These are phyloP conservation scores for Brassica balearica DNA, from an alignment of 441 rosid genomes.

Conservation along the genomic window DNA sequence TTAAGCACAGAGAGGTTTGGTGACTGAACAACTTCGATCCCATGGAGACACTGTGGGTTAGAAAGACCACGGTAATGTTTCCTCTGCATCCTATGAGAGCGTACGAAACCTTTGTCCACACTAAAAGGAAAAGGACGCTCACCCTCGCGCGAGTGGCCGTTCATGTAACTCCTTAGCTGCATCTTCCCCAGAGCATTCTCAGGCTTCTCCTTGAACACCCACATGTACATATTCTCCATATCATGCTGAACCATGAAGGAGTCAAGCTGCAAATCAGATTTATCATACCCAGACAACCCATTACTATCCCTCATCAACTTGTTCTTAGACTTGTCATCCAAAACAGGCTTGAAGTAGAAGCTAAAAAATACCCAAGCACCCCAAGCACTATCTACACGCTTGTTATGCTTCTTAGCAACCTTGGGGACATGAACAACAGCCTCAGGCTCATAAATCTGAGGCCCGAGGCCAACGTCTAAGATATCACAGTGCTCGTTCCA, in stretches of 20 bases:
- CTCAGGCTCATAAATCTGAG: slow-evolving; percentile 77
- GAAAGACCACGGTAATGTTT: slow-evolving; percentile 94
- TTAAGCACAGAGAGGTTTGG: slow-evolving; percentile 70
- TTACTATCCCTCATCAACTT: slow-evolving; percentile 68
- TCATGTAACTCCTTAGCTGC: slow-evolving; percentile 94
- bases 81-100: slow-evolving; percentile 96
- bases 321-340: slow-evolving; percentile 77
- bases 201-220: slow-evolving; percentile 92
- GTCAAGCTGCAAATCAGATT: slow-evolving; percentile 81
- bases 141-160: slow-evolving; percentile 89
- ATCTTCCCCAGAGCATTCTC: slow-evolving; percentile 90
- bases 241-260: slow-evolving; percentile 91
- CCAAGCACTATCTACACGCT: slow-evolving; percentile 88
- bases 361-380: slow-evolving; percentile 95
- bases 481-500: slow-evolving; percentile 83
- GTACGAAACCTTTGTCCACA: slow-evolving; percentile 83
- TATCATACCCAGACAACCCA: slow-evolving; percentile 82
- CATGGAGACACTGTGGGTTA: slow-evolving; percentile 95
- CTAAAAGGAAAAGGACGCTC: slow-evolving; percentile 89
- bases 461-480: slow-evolving; percentile 71
- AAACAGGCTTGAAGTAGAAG: slow-evolving; percentile 84
- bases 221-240: slow-evolving; percentile 97
- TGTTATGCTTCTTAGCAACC: slow-evolving; percentile 69
- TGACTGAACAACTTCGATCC: slow-evolving; percentile 70
- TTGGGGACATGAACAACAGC: slow-evolving; percentile 65